phyloP scores from a whole-genome alignment of 768 basidiomycete species.

The Mycena capillaripes region DNA sequence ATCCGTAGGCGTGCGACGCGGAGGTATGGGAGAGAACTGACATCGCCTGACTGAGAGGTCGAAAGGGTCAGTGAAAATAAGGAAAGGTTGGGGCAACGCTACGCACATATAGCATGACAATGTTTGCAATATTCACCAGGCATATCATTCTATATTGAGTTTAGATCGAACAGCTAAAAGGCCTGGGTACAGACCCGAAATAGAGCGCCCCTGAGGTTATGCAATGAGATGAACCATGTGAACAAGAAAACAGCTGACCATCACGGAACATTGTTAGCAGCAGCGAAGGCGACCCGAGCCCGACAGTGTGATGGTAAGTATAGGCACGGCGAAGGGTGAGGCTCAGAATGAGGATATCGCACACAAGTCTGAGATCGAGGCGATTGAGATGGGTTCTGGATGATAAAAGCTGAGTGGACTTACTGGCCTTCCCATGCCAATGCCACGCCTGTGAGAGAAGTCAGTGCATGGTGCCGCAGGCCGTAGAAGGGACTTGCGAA shows the following conservation, averaged over 20 bases:
- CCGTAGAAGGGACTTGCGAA: neutral
- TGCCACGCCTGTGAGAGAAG: neutral
- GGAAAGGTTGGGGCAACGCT: neutral
- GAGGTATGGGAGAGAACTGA: neutral
- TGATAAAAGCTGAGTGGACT: neutral
- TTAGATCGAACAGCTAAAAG: neutral
- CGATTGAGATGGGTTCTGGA: neutral
- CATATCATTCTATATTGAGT: neutral
- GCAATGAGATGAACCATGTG: neutral
- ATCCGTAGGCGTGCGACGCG: neutral
- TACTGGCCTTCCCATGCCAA: constrained; percentile 8
- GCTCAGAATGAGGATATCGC: constrained; percentile 3
- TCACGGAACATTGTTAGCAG: neutral
- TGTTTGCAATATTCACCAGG: neutral
- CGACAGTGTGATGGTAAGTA: neutral
- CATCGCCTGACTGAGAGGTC: neutral
- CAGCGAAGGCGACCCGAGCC: neutral
- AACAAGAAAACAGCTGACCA: neutral
- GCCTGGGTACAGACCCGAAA: neutral
- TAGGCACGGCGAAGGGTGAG: constrained; percentile 3
- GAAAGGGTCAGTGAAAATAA: neutral
- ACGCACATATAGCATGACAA: constrained; percentile 2
- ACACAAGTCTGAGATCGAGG: neutral
- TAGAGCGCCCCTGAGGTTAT: neutral
- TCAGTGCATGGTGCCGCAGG: neutral